A percentile compares a stretch with the other conserved stretches of the same genome.
Conservation (phyloP, 163 green algal genomes). For the Volvox carteri region DNA sequence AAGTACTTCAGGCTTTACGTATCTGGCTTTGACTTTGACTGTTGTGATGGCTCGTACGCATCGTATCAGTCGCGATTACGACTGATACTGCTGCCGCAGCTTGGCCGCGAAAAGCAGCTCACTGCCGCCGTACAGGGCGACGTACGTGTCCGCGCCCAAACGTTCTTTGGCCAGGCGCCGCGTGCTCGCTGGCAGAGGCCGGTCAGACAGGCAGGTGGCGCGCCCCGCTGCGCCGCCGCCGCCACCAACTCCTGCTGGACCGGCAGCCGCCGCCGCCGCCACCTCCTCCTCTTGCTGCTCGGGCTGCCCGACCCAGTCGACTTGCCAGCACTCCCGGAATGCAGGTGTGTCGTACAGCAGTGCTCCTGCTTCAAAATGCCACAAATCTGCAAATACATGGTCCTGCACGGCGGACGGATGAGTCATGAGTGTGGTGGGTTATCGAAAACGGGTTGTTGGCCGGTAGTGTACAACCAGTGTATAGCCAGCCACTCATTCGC, state of each 20-base stretch:
- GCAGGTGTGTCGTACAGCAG: conserved; percentile 34
- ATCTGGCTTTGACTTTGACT: too few relatives aligned
- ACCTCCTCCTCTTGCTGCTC: too few relatives aligned
- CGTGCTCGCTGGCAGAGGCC: conserved; percentile 38
- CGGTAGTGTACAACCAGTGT: too few relatives aligned
- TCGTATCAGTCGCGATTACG: too few relatives aligned
- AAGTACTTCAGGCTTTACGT: too few relatives aligned
- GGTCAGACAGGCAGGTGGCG: neutral
- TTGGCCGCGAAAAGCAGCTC: conserved; percentile 53
- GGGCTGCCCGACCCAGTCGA: conserved; percentile 25
- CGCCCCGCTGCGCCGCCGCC: neutral
- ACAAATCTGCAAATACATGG: conserved; percentile 63
- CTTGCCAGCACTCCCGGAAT: neutral
- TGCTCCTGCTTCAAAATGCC: conserved; percentile 61
- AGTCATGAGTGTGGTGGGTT: too few relatives aligned
- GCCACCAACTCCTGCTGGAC: neutral
- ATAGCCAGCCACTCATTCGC: too few relatives aligned
- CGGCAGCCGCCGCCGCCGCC: too few relatives aligned
- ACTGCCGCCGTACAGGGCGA: conserved; percentile 58
- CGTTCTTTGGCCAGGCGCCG: conserved; percentile 34
- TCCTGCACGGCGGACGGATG: neutral
- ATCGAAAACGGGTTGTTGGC: too few relatives aligned
- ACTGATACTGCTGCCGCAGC: conserved; percentile 23
- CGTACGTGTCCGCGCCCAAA: conserved; percentile 54
- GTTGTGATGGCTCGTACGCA: too few relatives aligned